A percentile compares a stretch with the other conserved stretches of the same genome.
These are phyloP conservation scores for Epichloe glyceriae DNA, from an alignment of 2,329 filamentous ascomycete species.

Conservation along the genomic window DNA sequence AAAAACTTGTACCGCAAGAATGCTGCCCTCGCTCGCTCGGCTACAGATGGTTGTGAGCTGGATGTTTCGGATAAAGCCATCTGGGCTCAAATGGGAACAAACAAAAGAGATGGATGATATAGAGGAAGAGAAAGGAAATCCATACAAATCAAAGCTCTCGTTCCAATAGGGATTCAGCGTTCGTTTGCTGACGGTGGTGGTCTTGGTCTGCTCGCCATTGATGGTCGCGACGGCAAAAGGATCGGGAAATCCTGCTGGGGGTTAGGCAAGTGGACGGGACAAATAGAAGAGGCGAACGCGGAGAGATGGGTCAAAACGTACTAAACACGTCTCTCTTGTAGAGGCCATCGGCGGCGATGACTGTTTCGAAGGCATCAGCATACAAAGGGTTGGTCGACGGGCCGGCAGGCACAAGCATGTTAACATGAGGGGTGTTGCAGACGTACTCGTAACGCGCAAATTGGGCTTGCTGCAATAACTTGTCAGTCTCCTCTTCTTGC, in stretches of 20 bases:
- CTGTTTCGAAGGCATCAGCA: constrained; percentile 39
- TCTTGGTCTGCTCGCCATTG: constrained; percentile 95
- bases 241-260: constrained; percentile 71
- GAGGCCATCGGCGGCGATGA: constrained; percentile 95
- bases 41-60: constrained; percentile 31
- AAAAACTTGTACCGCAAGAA: constrained; percentile 95
- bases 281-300: not conserved
- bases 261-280: constrained; percentile 15
- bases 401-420: not conserved
- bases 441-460: constrained; percentile 82
- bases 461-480: constrained; percentile 55
- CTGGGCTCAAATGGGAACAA: not conserved
- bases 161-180: constrained; percentile 99
- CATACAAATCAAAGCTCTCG: constrained; percentile 95
- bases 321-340: constrained; percentile 99
- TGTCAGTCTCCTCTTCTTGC: constrained; percentile 17
- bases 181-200: constrained; percentile 93
- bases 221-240: constrained; percentile 95
- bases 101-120: not conserved
- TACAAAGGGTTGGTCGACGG: constrained; percentile 1
- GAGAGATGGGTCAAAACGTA: constrained; percentile 37
- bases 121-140: constrained; percentile 8
- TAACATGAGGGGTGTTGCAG: constrained; percentile 12
- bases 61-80: not conserved
- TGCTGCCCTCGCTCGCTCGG: constrained; percentile 85